A percentile compares a stretch with the other conserved stretches of the same genome.
phyloP scores from a whole-genome alignment of 768 basidiomycete genomes.

The Boletus rubropictus region DNA sequence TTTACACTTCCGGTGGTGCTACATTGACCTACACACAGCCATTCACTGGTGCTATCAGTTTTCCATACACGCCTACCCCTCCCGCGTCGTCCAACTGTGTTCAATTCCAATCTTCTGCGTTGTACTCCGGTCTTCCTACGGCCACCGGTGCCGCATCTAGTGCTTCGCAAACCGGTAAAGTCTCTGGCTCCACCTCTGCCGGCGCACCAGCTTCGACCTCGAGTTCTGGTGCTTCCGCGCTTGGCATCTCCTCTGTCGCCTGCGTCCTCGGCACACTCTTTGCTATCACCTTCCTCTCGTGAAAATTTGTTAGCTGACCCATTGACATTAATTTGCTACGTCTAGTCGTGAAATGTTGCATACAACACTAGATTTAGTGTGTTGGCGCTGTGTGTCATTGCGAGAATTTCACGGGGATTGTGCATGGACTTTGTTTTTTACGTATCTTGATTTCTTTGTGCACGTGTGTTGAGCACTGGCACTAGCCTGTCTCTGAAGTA shows the following conservation, averaged over 20 bases:
- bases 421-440: conserved; percentile 7
- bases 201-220: conserved; percentile 16
- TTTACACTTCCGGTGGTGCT: conserved; percentile 38
- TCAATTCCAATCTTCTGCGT: conserved; percentile 30
- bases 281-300: conserved; percentile 37
- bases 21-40: conserved; percentile 43
- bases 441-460: conserved; percentile 4
- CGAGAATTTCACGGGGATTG: conserved; percentile 4
- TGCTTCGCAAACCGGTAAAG: conserved; percentile 6
- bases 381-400: neutral
- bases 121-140: conserved; percentile 30
- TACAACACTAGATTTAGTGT: neutral
- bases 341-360: conserved; percentile 2
- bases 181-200: conserved; percentile 12
- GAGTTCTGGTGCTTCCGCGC: conserved; percentile 19
- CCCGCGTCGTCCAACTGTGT: conserved; percentile 44
- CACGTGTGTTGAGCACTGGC: conserved; percentile 23
- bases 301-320: conserved; percentile 1
- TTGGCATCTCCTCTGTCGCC: conserved; percentile 30
- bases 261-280: conserved; percentile 33
- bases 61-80: conserved; percentile 38
- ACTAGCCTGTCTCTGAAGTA: conserved; percentile 16
- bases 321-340: neutral
- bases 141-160: conserved; percentile 1
- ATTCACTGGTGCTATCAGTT: conserved; percentile 21